Conservation (phyloP, 2,329 filamentous ascomycete genomes). For the Fusarium xylarioides region DNA sequence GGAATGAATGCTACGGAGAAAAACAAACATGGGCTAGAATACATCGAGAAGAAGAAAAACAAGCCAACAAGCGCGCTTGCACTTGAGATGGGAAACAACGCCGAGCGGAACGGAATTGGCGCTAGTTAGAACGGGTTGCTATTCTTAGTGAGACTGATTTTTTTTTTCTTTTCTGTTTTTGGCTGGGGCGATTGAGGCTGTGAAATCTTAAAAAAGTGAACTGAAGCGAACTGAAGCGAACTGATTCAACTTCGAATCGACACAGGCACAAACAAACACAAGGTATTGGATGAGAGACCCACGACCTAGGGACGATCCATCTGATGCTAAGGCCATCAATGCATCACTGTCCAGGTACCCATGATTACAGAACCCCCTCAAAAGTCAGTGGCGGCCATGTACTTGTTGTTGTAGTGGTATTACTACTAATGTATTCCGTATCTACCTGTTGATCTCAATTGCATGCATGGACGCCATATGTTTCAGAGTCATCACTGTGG, state of each 20-base stretch:
- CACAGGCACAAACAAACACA: constrained; percentile 2
- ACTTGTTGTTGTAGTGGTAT: not conserved
- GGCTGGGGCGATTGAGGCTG: constrained; percentile 41
- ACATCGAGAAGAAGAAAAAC: constrained; percentile 18
- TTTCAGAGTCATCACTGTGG: not conserved
- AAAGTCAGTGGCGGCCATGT: not conserved
- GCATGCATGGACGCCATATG: not conserved
- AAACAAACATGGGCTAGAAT: constrained; percentile 19
- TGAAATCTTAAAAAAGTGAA: constrained; percentile 17
- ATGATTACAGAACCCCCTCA: not conserved
- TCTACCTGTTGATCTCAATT: not conserved
- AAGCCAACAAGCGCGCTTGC: constrained; percentile 32
- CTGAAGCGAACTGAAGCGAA: not conserved
- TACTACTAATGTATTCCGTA: too few species aligned
- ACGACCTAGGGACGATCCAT: constrained; percentile 41
- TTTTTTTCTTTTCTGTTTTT: not conserved
- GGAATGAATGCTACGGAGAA: constrained; percentile 3
- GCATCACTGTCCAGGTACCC: not conserved
- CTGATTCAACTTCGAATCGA: constrained; percentile 1
- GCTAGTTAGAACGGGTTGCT: constrained; percentile 30
- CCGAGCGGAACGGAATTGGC: constrained; percentile 31
- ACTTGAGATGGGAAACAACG: constrained; percentile 34
- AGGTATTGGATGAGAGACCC: constrained; percentile 16
- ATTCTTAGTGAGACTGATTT: constrained; percentile 36
- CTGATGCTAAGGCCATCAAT: constrained; percentile 21